Conservation (phyloP, 2,329 filamentous ascomycete genomes). For the Phaeosphaeriaceae sp. region DNA sequence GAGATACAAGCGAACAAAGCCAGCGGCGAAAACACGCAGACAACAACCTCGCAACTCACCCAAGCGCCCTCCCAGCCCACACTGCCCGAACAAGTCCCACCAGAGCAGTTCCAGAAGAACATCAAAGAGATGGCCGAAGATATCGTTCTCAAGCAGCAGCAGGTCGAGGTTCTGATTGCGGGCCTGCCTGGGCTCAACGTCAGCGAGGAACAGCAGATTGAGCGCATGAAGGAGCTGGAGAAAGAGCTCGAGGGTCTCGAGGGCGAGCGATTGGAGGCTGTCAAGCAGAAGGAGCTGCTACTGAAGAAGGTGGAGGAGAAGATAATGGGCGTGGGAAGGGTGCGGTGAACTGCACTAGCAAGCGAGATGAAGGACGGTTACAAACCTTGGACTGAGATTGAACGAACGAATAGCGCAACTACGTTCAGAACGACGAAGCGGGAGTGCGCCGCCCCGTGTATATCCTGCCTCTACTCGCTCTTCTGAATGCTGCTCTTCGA, state of each 20-base stretch:
- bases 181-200: constrained; percentile 78
- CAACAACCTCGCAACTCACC: constrained; percentile 19
- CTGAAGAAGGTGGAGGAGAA: constrained; percentile 56
- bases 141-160: constrained; percentile 79
- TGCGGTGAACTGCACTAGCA: constrained; percentile 24
- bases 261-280: constrained; percentile 48
- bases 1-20: constrained; percentile 37
- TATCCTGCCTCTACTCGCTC: no score
- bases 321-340: constrained; percentile 45
- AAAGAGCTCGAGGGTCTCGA: constrained; percentile 52
- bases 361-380: no score
- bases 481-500: constrained; percentile 12
- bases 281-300: constrained; percentile 52
- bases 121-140: constrained; percentile 78
- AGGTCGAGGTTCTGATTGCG: constrained; percentile 80
- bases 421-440: no score
- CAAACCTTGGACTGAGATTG: no score
- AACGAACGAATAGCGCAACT: no score
- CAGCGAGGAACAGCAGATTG: constrained; percentile 78
- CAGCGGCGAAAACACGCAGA: constrained; percentile 23
- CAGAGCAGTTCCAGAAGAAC: constrained; percentile 66
- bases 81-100: constrained; percentile 19
- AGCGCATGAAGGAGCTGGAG: constrained; percentile 59
- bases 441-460: no score
- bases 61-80: constrained; percentile 7